Evolutionary conservation across 2,329 filamentous ascomycete genomes (phyloP).

Genomic region (Torrubiella hemipterigena): DNA sequence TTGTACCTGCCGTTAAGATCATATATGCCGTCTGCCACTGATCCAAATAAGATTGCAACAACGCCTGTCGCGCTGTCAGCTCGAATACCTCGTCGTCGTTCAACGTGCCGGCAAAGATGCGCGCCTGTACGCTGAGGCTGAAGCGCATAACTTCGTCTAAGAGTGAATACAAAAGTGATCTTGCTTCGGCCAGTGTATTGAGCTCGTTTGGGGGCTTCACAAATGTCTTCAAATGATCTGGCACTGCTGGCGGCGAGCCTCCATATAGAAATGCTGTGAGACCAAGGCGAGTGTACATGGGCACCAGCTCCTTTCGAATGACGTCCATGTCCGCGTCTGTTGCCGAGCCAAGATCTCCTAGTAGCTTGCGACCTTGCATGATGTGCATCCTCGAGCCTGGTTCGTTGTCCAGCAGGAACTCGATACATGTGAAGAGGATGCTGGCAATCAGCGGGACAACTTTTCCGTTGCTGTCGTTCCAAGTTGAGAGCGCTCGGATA

Average conservation of each 20-base stretch:
- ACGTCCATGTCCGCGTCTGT: conserved; percentile 20
- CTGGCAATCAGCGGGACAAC: conserved; percentile 29
- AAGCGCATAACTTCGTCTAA: conserved; percentile 27
- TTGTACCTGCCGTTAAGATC: conserved; percentile 9
- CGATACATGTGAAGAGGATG: conserved; percentile 39
- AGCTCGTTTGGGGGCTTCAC: conserved; percentile 20
- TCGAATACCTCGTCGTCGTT: conserved; percentile 15
- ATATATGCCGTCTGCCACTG: conserved; percentile 20
- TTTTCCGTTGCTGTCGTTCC: conserved; percentile 17
- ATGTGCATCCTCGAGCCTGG: conserved; percentile 31
- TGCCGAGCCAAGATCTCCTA: conserved; percentile 18
- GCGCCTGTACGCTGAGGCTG: conserved; percentile 13
- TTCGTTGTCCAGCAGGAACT: conserved; percentile 39
- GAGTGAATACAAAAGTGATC: conserved; percentile 21
- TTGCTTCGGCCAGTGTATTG: conserved; percentile 18
- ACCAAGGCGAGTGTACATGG: conserved; percentile 30
- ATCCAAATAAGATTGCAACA: conserved; percentile 15
- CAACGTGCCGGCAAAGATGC: conserved; percentile 14
- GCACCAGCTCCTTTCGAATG: conserved; percentile 26
- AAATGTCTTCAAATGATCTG: conserved; percentile 18
- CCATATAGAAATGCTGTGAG: conserved; percentile 29
- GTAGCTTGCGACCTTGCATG: conserved; percentile 28
- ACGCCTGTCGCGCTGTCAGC: conserved; percentile 19
- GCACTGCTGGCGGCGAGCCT: conserved; percentile 21
- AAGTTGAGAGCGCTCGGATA: conserved; percentile 28